Evolutionary conservation across 2,329 filamentous ascomycete genomes (phyloP).

Genomic region (Coniochaeta sp.): DNA sequence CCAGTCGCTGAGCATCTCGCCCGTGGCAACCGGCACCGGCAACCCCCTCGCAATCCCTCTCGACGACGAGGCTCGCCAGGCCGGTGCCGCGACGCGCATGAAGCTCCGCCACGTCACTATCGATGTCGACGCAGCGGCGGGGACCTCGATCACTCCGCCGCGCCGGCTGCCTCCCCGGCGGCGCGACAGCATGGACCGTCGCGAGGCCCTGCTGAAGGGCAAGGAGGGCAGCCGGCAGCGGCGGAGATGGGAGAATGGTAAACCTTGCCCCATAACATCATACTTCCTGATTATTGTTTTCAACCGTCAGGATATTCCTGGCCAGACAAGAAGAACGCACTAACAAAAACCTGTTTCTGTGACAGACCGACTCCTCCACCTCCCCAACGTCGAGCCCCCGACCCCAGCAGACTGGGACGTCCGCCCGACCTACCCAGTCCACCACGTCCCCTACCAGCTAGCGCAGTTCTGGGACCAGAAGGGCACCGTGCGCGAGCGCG

Average conservation of each 20-base stretch:
- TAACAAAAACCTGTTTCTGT: background rate
- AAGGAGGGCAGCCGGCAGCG: constrained; percentile 84
- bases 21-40: constrained; percentile 50
- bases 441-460: constrained; percentile 76
- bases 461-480: constrained; percentile 71
- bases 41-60: constrained; percentile 68
- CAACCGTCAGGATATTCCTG: no score
- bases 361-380: constrained; percentile 74
- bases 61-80: constrained; percentile 41
- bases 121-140: constrained; percentile 7
- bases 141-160: constrained; percentile 22
- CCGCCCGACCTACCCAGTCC: constrained; percentile 70
- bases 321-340: background rate
- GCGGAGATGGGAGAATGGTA: constrained; percentile 93
- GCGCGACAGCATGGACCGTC: constrained; percentile 48
- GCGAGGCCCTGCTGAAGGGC: constrained; percentile 76
- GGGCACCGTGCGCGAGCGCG: constrained; percentile 36
- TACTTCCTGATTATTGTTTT: background rate
- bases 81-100: constrained; percentile 9
- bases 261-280: constrained; percentile 12
- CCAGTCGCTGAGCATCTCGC: constrained; percentile 45
- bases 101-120: constrained; percentile 17
- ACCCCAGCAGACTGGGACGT: constrained; percentile 76
- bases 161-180: constrained; percentile 38
- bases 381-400: constrained; percentile 80